Evolutionary conservation across 2,329 filamentous ascomycete genomes (phyloP).

Genomic region (Periconia sp.): DNA sequence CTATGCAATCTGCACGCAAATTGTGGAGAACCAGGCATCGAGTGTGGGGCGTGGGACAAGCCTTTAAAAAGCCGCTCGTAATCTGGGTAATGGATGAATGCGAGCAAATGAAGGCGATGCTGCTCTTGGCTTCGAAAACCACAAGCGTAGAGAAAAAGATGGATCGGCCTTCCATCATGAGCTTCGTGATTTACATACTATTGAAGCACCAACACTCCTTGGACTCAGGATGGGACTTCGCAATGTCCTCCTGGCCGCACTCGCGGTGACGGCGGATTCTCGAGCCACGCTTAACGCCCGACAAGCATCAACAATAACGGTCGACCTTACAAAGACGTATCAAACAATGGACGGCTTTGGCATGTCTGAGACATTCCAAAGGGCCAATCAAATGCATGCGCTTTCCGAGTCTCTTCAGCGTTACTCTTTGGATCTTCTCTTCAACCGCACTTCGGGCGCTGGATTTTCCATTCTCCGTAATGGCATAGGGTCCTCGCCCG

Average conservation of each 20-base stretch:
- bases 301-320: slow-evolving; percentile 42
- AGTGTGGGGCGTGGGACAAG: slow-evolving; percentile 1
- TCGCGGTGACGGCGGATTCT: slow-evolving; percentile 9
- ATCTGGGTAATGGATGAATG: slow-evolving; percentile 16
- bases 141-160: not conserved
- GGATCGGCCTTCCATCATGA: not conserved
- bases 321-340: slow-evolving; percentile 52
- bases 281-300: slow-evolving; percentile 11
- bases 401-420: slow-evolving; percentile 46
- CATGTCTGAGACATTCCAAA: slow-evolving; percentile 55
- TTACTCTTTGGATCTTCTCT: slow-evolving; percentile 52
- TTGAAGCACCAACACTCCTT: not conserved
- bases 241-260: slow-evolving; percentile 12
- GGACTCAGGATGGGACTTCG: slow-evolving; percentile 9
- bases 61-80: slow-evolving; percentile 5
- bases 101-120: not conserved
- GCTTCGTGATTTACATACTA: too few species aligned
- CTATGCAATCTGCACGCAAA: not conserved
- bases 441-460: slow-evolving; percentile 53
- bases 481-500: slow-evolving; percentile 54
- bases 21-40: slow-evolving; percentile 4
- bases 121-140: slow-evolving; percentile 7
- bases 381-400: slow-evolving; percentile 53
- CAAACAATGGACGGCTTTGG: slow-evolving; percentile 57
- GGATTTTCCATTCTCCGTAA: slow-evolving; percentile 55